Evolutionary conservation across 2,329 filamentous ascomycete species (phyloP), one percentile per base, ranked within the genome.

Genomic region (Reticulascus tulasneorum): DNA sequence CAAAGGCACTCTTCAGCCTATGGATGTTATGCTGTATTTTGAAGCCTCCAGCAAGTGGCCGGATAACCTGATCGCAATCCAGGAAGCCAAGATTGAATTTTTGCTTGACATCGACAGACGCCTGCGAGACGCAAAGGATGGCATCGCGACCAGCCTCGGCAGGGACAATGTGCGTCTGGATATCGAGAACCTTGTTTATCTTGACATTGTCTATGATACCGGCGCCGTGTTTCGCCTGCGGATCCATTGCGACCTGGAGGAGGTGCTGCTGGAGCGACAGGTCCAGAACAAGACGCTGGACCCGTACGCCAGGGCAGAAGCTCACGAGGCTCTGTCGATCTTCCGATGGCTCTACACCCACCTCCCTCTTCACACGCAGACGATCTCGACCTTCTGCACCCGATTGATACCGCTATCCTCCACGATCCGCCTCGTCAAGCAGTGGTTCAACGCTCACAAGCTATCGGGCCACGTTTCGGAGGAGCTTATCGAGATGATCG

Each of bases 11-110:
- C 50, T 69, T 35, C 55, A 59, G 18, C 83, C 86, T 1, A 83
- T 90, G 47, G 82, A 94, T 47, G 76, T 94, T 21, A 75, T 89
- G 26, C 72, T 98, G 30, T 90, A 91, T 54, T 97, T 98, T 50
- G 93, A 98, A 63, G 86, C 85, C 5, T 97, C 93, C 7, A 83
- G 81, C 29, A 84, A 87, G 48, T 98, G 93, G 93, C 93, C 93
- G 0, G 90, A 97, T 54, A 88, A 94, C 53, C 64, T 97, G 8
- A 78, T 78, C 4, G 90, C 91, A 6, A 95, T 97, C 37, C 93
- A 98, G 58, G 80, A 89, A 53, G 90, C 89, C 10, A 98, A 98
- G 61, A 77, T 94, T 24, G 93, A 94, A 4, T 94, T 98, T 55
- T 70, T 93, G 5, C 64, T 96, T 4, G 77, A 82, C 49, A 80